Base-by-base conservation (phyloP, 768 basidiomycete genomes). In the Hericium alpestre region DNA sequence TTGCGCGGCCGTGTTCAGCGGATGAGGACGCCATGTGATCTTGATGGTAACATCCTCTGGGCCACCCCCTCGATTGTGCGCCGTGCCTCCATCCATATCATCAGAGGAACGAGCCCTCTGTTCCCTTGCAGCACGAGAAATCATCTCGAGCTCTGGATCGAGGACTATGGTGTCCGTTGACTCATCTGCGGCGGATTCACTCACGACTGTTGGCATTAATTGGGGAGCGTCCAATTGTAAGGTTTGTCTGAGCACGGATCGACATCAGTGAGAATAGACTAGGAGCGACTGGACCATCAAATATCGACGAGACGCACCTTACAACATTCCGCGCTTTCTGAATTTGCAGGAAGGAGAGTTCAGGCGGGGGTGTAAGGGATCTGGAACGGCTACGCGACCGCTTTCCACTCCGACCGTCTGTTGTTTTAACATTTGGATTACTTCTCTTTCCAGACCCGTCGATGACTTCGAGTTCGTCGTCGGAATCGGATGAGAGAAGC, bases 351-450 rank as follows among this genome's bases (percentile, higher is more conserved):
- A 69, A 65, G 2, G 84, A 71, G 13, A 90, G 67, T 38, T 73
- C 74, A 0, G 88, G 89, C 4, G 88, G 88, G 2, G 89, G 88
- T 0, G 88, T 91, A 40, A 90, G 78, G 3, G 88, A 91, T 22
- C 75, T 71, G 32, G 86, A 89, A 40, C 82, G 82, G 65, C 80
- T 83, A 48, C 82, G 77, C 41, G 71, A 63, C 40, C 76, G 70
- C 56, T 75, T 77, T n/a, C 32, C 13, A 48, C 53, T 41, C 12
- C 40, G 32, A 20, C 20, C 23, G 38, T 39, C 15, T 10, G 13
- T 12, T 38, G 43, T 16, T 32, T 5, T 6, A 32, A 32, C 32
- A 32, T 32, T 2, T 47, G 11, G 75, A 59, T 77, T 78, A 27
- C 73, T 2, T 65, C 64, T 49, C 48, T 23, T 32, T 16, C 48